These are phyloP conservation scores for Rubia yunnanensis DNA, from an alignment of 257 asterid species.

Conservation along the genomic window DNA sequence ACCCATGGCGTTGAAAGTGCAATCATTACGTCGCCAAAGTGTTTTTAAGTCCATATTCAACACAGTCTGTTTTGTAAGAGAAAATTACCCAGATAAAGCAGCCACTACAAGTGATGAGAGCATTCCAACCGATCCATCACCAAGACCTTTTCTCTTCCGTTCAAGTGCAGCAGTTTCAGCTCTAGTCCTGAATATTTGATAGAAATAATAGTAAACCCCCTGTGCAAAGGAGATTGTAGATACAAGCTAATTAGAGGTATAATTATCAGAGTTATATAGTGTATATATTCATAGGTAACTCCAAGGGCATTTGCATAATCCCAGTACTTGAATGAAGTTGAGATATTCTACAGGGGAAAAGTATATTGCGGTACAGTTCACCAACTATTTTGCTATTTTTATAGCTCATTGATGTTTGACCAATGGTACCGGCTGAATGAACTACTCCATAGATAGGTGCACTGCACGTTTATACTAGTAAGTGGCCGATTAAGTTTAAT, in stretches of 20 bases:
- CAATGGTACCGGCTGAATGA: background rate
- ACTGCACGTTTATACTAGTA: background rate
- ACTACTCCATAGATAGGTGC: background rate
- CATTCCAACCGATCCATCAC: constrained; percentile 98
- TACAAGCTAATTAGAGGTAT: constrained; percentile 31
- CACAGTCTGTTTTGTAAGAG: constrained; percentile 5
- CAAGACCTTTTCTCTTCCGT: constrained; percentile 54
- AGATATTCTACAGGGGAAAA: background rate
- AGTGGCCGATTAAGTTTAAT: background rate
- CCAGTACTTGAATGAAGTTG: background rate
- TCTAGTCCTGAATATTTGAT: constrained; percentile 89
- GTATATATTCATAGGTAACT: background rate
- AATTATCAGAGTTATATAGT: constrained; percentile 3
- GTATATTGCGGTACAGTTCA: background rate
- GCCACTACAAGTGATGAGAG: constrained; percentile 86
- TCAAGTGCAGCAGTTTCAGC: constrained; percentile 68
- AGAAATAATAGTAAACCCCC: constrained; percentile 99
- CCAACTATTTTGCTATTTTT: background rate
- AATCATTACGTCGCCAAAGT: background rate
- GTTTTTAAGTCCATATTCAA: background rate
- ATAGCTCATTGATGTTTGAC: background rate
- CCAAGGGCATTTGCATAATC: background rate
- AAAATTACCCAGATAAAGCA: constrained; percentile 79
- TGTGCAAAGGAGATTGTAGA: constrained; percentile 51
- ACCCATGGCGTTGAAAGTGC: background rate